Percentiles rank a stretch among this genome's conserved stretches.
phyloP scores from a whole-genome alignment of 495 filamentous ascomycete genomes.

The Neurospora sp. region DNA sequence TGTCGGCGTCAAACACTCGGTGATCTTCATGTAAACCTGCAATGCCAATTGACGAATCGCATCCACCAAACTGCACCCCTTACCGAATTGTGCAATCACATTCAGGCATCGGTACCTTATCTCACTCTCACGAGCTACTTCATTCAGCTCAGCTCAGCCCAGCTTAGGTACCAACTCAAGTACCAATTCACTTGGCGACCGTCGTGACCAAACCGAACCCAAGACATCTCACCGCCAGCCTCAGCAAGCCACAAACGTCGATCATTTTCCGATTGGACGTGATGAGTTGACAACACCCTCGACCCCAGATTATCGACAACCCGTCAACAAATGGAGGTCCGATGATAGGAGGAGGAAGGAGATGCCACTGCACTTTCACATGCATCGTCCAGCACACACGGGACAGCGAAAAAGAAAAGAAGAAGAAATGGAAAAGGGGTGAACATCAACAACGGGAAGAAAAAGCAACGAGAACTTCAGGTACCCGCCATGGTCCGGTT shows the following conservation, averaged over 20 bases:
- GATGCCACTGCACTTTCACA: background rate
- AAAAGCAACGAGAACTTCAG: background rate
- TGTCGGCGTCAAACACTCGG: background rate
- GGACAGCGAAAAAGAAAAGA: too few relatives aligned
- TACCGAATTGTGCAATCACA: background rate
- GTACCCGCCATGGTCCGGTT: background rate
- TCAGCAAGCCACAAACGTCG: background rate
- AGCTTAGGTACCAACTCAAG: background rate
- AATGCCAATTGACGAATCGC: background rate
- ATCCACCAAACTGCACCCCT: background rate
- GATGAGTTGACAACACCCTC: background rate
- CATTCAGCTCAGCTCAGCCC: background rate
- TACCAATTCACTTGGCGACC: background rate
- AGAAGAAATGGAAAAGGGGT: too few relatives aligned
- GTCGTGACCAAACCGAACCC: background rate
- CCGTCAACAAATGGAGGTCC: background rate
- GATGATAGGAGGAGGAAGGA: background rate
- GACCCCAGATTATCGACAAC: background rate
- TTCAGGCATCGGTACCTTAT: background rate
- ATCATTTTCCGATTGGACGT: background rate
- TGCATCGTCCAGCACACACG: background rate
- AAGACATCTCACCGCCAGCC: background rate
- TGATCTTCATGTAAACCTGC: background rate
- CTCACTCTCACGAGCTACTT: background rate
- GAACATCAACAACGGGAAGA: too few relatives aligned